Evolutionary conservation across 2,329 filamentous ascomycete species (phyloP).

Genomic region (Knoxdaviesia capensis): DNA sequence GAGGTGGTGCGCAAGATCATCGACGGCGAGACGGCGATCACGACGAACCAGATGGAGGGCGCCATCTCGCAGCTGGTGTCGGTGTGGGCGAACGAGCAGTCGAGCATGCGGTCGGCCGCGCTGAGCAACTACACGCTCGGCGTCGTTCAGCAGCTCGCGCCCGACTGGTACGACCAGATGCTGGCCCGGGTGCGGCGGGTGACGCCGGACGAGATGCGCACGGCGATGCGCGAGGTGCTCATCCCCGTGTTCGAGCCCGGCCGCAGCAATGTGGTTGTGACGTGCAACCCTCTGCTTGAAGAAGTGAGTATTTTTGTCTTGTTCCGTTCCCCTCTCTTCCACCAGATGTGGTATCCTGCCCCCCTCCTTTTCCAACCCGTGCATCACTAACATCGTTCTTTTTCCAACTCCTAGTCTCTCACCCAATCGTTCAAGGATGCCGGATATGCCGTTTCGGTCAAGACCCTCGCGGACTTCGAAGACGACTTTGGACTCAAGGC

Average conservation of each 20-base stretch:
- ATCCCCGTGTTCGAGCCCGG: slow-evolving; percentile 63
- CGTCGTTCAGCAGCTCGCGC: slow-evolving; percentile 56
- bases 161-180: slow-evolving; percentile 59
- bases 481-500: slow-evolving; percentile 72
- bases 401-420: not conserved
- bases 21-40: slow-evolving; percentile 49
- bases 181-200: slow-evolving; percentile 61
- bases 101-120: slow-evolving; percentile 66
- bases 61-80: slow-evolving; percentile 82
- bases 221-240: slow-evolving; percentile 53
- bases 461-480: slow-evolving; percentile 60
- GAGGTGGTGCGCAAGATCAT: slow-evolving; percentile 57
- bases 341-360: not conserved
- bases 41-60: slow-evolving; percentile 68
- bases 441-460: slow-evolving; percentile 62
- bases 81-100: slow-evolving; percentile 69
- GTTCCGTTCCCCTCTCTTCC: not conserved
- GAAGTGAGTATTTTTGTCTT: slow-evolving; percentile 38
- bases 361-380: not conserved
- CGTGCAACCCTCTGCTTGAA: slow-evolving; percentile 67
- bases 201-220: slow-evolving; percentile 54
- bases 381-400: not conserved
- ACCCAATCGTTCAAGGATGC: slow-evolving; percentile 37
- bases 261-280: slow-evolving; percentile 69
- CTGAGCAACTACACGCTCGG: slow-evolving; percentile 65